Conservation (phyloP, 1,284 basidiomycete species). For the Mycena sp. region DNA sequence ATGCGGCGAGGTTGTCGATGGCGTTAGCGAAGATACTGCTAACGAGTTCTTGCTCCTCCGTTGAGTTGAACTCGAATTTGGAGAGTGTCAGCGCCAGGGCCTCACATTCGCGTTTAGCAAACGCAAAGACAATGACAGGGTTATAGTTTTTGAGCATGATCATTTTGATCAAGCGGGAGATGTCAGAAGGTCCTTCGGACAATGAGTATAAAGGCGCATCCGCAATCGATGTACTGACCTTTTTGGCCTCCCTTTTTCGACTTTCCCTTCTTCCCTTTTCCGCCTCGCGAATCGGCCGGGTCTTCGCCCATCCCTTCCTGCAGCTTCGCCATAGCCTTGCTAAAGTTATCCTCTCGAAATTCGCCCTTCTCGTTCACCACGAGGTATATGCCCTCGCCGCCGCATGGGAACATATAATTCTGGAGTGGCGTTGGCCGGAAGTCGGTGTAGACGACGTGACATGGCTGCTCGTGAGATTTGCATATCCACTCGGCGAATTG, state of each 20-base stretch:
- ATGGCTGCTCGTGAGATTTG: constrained; percentile 96
- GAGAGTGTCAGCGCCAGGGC: constrained; percentile 90
- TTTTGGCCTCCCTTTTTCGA: constrained; percentile 92
- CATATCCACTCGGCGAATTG: constrained; percentile 99
- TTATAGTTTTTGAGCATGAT: constrained; percentile 99
- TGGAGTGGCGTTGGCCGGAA: constrained; percentile 98
- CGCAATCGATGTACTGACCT: constrained; percentile 55
- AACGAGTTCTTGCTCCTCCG: constrained; percentile 93
- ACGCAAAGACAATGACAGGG: constrained; percentile 98
- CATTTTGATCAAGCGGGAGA: constrained; percentile 98
- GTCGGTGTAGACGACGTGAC: constrained; percentile 99
- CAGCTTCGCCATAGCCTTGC: constrained; percentile 96
- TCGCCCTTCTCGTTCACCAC: constrained; percentile 98
- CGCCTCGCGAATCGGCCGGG: constrained; percentile 84
- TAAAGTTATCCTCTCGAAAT: constrained; percentile 97
- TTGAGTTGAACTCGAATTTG: constrained; percentile 96
- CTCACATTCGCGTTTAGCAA: constrained; percentile 99
- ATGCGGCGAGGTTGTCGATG: constrained; percentile 88
- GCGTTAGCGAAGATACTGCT: constrained; percentile 95
- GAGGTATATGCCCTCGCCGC: constrained; percentile 96
- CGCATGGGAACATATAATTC: constrained; percentile 97
- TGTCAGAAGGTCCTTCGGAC: constrained; percentile 84
- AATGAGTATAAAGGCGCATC: constrained; percentile 12
- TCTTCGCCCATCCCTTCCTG: constrained; percentile 91
- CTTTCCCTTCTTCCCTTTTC: constrained; percentile 90